Evolutionary conservation across 2,329 filamentous ascomycete species (phyloP).

Genomic region (Huntiella abstrusa): DNA sequence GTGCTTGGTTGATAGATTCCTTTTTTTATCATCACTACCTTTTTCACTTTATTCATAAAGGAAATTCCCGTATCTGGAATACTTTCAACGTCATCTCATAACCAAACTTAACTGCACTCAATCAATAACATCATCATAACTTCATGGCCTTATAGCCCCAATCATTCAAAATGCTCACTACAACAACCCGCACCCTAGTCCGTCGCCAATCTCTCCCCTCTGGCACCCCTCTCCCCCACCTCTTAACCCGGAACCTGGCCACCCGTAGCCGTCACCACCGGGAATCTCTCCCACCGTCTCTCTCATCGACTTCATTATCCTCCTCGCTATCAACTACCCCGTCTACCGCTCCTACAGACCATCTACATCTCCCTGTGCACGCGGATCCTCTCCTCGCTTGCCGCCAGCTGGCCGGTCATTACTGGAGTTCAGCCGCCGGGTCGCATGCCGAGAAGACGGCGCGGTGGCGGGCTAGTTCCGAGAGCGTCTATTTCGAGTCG

Average conservation of each 20-base stretch:
- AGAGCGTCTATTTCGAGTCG: conserved; percentile 10
- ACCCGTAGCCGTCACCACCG: conserved; percentile 10
- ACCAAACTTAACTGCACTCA: too few relatives aligned
- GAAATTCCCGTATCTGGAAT: too few relatives aligned
- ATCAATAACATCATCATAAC: too few relatives aligned
- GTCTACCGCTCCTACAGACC: conserved; percentile 6
- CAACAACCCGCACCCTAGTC: conserved; percentile 8
- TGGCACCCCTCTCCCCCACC: conserved; percentile 4
- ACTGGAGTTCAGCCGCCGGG: conserved; percentile 10
- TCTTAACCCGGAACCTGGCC: conserved; percentile 8
- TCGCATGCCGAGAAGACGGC: conserved; percentile 10
- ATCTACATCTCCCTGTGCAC: conserved; percentile 11
- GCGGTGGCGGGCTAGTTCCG: conserved; percentile 10
- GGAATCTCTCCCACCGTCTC: too few relatives aligned
- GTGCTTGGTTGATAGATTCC: too few relatives aligned
- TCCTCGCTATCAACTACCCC: background rate
- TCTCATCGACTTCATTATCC: background rate
- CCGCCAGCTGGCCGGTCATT: conserved; percentile 11
- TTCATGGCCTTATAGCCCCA: too few relatives aligned
- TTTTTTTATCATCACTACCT: too few relatives aligned
- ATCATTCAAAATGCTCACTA: conserved; percentile 6
- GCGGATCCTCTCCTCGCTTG: conserved; percentile 8
- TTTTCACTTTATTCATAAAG: too few relatives aligned
- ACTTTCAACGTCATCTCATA: too few relatives aligned
- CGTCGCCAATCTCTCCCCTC: conserved; percentile 11